Percentiles rank a stretch among this genome's conserved stretches.
These are phyloP conservation scores for Cardamine resedifolia DNA, from an alignment of 345 rosid genomes.

Conservation along the genomic window DNA sequence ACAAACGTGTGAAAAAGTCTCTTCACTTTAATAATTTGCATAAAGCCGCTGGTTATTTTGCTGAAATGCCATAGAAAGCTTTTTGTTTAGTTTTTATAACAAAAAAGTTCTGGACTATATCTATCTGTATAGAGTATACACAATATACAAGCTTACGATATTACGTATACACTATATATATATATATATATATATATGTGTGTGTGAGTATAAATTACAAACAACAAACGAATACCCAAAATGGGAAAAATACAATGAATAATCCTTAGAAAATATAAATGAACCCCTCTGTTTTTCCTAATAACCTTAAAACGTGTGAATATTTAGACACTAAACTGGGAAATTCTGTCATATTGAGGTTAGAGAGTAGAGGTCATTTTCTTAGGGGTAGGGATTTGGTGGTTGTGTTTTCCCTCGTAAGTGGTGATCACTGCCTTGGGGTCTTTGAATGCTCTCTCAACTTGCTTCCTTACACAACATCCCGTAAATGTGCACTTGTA, in stretches of 20 bases:
- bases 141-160: not conserved
- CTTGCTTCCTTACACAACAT: slow-evolving; percentile 88
- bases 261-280: not conserved
- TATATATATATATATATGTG: not conserved
- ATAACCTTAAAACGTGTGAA: not conserved
- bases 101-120: too few relatives aligned
- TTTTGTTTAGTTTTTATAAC: too few relatives aligned
- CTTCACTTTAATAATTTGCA: not conserved
- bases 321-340: not conserved
- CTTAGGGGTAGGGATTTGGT: slow-evolving; percentile 76
- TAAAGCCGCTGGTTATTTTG: not conserved
- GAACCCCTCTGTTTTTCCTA: not conserved
- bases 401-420: slow-evolving; percentile 95
- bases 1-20: not conserved
- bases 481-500: slow-evolving; percentile 82
- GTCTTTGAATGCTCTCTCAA: slow-evolving; percentile 87
- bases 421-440: slow-evolving; percentile 85
- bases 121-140: too few relatives aligned
- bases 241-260: not conserved
- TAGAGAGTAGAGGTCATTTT: slow-evolving; percentile 2
- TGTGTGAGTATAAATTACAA: not conserved
- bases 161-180: too few relatives aligned
- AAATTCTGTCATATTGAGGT: not conserved
- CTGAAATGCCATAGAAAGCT: not conserved
- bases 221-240: not conserved